A percentile compares a stretch with the other conserved stretches of the same genome.
These are phyloP conservation scores for Chenopodium album DNA, from an alignment of 148 eudicot genomes.

Conservation along the genomic window DNA sequence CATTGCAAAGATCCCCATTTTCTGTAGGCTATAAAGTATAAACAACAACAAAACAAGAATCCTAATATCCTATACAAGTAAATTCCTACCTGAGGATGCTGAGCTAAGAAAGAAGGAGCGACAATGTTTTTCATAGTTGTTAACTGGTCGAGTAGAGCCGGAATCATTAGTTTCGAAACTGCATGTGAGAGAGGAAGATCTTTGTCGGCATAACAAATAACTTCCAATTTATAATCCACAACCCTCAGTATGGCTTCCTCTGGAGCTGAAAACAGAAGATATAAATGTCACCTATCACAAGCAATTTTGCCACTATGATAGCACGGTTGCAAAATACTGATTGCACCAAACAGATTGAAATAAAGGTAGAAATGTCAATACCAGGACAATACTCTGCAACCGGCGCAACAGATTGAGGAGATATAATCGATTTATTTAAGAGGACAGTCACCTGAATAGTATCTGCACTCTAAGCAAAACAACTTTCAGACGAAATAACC, in stretches of 20 bases:
- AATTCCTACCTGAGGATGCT: constrained; percentile 56
- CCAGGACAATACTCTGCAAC: constrained; percentile 77
- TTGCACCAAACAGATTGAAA: background rate
- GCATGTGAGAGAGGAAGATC: constrained; percentile 58
- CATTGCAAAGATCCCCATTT: background rate
- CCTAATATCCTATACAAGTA: constrained; percentile 1
- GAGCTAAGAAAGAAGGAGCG: constrained; percentile 44
- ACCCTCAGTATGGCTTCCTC: constrained; percentile 61
- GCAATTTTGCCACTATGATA: constrained; percentile 1
- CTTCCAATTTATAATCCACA: constrained; percentile 66
- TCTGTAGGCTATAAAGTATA: background rate
- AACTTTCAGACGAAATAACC: constrained; percentile 23
- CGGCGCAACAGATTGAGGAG: constrained; percentile 58
- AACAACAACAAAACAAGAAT: background rate
- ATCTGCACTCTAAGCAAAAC: constrained; percentile 80
- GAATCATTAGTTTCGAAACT: constrained; percentile 70
- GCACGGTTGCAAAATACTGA: background rate
- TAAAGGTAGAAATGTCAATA: constrained; percentile 26
- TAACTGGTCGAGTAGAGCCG: constrained; percentile 78
- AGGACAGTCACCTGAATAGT: constrained; percentile 62
- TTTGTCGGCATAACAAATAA: constrained; percentile 80
- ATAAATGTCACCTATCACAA: background rate
- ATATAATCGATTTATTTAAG: constrained; percentile 50
- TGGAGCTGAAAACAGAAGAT: constrained; percentile 48
- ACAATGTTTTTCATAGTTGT: constrained; percentile 52